Conservation (phyloP, 768 basidiomycete genomes). For the Lepiota venenata region DNA sequence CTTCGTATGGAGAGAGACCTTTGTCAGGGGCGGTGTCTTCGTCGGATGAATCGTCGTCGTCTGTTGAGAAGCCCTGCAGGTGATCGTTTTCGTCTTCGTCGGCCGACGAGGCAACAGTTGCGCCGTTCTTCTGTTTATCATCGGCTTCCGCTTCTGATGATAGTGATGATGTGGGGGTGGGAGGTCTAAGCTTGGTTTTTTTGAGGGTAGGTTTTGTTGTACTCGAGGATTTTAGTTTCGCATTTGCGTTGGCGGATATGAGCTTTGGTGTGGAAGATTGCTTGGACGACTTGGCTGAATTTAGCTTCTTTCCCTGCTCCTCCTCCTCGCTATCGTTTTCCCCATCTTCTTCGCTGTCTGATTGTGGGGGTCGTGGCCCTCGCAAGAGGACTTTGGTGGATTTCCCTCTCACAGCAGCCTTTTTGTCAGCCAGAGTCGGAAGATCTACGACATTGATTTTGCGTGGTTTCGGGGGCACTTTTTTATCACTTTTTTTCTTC, state of each 20-base stretch:
- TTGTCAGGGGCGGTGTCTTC: slow-evolving; percentile 55
- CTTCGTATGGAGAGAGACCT: slow-evolving; percentile 51
- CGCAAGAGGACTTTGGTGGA: background rate
- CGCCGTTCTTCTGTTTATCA: slow-evolving; percentile 1
- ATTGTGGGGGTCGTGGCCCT: too few species aligned
- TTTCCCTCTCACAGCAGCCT: slow-evolving; percentile 16
- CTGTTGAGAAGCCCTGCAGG: slow-evolving; percentile 73
- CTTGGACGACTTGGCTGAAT: slow-evolving; percentile 16
- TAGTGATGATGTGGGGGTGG: background rate
- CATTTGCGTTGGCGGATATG: slow-evolving; percentile 11
- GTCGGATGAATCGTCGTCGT: slow-evolving; percentile 78
- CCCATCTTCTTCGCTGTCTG: too few species aligned
- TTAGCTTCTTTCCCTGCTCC: slow-evolving; percentile 20
- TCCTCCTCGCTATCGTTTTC: slow-evolving; percentile 1
- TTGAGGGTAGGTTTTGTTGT: background rate
- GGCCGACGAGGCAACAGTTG: slow-evolving; percentile 7
- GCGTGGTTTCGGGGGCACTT: slow-evolving; percentile 15
- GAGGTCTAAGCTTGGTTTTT: slow-evolving; percentile 9
- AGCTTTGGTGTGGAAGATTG: slow-evolving; percentile 5
- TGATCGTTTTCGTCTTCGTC: slow-evolving; percentile 34
- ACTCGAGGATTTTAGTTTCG: slow-evolving; percentile 3
- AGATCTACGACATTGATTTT: slow-evolving; percentile 22
- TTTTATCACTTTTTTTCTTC: slow-evolving; percentile 19
- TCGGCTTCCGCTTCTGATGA: background rate
- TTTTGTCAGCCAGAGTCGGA: slow-evolving; percentile 9